Base-by-base conservation (phyloP, 306 rosid species). In the Trichosanthes cucumerina region DNA sequence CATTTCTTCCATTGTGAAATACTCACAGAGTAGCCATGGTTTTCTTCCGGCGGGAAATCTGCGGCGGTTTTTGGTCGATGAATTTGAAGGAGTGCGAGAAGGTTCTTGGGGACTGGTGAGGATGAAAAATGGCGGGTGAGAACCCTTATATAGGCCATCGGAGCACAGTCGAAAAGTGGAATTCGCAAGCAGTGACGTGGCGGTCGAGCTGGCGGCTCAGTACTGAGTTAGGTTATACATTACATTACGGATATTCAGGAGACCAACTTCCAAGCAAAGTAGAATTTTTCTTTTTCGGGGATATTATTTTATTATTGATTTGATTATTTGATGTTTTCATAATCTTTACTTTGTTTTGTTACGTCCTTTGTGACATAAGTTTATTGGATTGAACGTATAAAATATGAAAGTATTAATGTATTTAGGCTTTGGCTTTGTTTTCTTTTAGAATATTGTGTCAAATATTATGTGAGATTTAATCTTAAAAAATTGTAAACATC, bases 181-280 rank as follows among this genome's bases (percentile, higher is more conserved):
- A 47, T 44, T 70, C 76, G 76, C 56, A 70, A 70, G 76, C 76
- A 43, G 38, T 70, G 76, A 70, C 76, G 76, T 70, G 76, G 56
- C 38, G 4, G 50, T 68, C 18, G 74, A 44, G 38, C 12, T 69
- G 56, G 76, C 76, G 36, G 76, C 58, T 53, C 23, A n/a, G 58
- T 53, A 21, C 76, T 69, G 10, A 21, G 33, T 19, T 65, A 3
- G 38, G 9, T 59, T 5, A 26, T 3, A 38, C 5, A 38, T n/a
- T n/a, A n/a, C n/a, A n/a, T n/a, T n/a, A 38, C 3, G 3, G 10
- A 60, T 3, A 3, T 18, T 64, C 44, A 34, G 39, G 12, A 34
- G 44, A 64, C 44, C 23, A 64, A 64, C 5, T 64, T 15, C 23
- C 14, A 33, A 16, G 12, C 1, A 65, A 38, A 65, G 73, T 38